These are phyloP conservation scores for Entomortierella chlamydospora DNA, from an alignment of 192 early-diverging fungal species.

Conservation along the genomic window DNA sequence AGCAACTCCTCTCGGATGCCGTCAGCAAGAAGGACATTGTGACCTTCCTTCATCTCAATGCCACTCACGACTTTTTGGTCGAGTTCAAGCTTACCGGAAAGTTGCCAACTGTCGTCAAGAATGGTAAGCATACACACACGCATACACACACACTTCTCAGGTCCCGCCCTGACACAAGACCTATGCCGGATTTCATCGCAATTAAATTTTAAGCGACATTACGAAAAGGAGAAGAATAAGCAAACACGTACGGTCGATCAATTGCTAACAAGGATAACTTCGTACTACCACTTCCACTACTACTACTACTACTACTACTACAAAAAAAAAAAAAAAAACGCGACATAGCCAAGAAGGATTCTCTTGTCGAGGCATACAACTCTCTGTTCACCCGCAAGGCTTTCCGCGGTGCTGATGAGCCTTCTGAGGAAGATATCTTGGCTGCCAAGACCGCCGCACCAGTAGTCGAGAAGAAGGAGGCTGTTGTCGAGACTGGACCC, in stretches of 20 bases:
- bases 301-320: too few relatives aligned
- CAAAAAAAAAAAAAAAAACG: too few relatives aligned
- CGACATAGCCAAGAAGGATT: constrained; percentile 72
- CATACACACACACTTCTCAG: too few relatives aligned
- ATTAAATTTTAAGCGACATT: too few relatives aligned
- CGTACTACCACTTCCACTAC: not conserved
- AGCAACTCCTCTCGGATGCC: constrained; percentile 68
- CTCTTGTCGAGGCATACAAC: constrained; percentile 69
- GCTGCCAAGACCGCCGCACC: constrained; percentile 51
- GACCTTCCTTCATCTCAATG: constrained; percentile 71
- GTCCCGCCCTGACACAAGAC: too few relatives aligned
- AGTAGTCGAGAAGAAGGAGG: constrained; percentile 35
- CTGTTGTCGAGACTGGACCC: constrained; percentile 50
- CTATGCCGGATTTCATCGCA: too few relatives aligned
- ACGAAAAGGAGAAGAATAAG: not conserved
- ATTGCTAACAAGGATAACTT: not conserved
- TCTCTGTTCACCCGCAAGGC: constrained; percentile 70
- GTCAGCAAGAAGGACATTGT: constrained; percentile 82
- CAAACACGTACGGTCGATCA: not conserved
- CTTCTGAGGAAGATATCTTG: constrained; percentile 43
- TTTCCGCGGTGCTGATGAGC: constrained; percentile 61
- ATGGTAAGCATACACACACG: constrained; percentile 36
- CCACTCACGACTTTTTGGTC: constrained; percentile 69
- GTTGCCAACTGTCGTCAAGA: constrained; percentile 72
- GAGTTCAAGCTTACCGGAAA: constrained; percentile 80